These are phyloP conservation scores for Mycena kentingensis DNA, from an alignment of 768 basidiomycete species.

Conservation along the genomic window DNA sequence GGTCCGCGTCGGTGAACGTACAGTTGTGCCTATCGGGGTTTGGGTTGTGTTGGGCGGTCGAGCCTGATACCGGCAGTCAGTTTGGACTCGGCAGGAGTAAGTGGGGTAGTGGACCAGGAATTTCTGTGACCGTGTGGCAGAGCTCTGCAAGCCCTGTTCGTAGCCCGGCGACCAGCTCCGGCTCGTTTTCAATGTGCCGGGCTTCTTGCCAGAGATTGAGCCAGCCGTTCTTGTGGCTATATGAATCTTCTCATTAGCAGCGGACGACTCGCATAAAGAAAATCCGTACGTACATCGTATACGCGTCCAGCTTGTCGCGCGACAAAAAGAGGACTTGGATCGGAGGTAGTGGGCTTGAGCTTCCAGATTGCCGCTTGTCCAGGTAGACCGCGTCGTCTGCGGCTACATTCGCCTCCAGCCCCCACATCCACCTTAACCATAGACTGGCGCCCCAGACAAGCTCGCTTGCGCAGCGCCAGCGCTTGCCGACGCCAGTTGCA, in stretches of 20 bases:
- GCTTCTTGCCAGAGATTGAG: constrained; percentile 16
- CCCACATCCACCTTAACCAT: constrained; percentile 24
- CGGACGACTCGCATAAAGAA: not conserved
- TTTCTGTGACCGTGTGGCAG: constrained; percentile 14
- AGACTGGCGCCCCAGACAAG: constrained; percentile 20
- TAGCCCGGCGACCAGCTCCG: constrained; percentile 10
- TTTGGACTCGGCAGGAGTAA: not conserved
- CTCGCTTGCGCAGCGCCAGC: constrained; percentile 18
- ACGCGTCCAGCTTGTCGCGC: constrained; percentile 17
- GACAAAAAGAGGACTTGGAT: constrained; percentile 20
- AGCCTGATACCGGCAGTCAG: too few relatives aligned
- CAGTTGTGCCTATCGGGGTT: constrained; percentile 15
- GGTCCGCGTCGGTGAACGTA: constrained; percentile 20
- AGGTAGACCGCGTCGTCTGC: not conserved
- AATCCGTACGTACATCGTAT: constrained; percentile 8
- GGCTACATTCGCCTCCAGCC: constrained; percentile 5
- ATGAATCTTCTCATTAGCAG: not conserved
- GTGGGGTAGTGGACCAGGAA: not conserved
- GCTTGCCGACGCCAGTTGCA: constrained; percentile 14
- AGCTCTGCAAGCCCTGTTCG: constrained; percentile 9
- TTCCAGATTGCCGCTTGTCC: not conserved
- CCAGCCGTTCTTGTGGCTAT: constrained; percentile 1
- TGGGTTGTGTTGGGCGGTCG: not conserved
- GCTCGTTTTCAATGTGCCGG: constrained; percentile 21
- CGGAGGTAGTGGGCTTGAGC: not conserved